Evolutionary conservation across 306 rosid genomes (phyloP).

Genomic region (Rubus idaeus): DNA sequence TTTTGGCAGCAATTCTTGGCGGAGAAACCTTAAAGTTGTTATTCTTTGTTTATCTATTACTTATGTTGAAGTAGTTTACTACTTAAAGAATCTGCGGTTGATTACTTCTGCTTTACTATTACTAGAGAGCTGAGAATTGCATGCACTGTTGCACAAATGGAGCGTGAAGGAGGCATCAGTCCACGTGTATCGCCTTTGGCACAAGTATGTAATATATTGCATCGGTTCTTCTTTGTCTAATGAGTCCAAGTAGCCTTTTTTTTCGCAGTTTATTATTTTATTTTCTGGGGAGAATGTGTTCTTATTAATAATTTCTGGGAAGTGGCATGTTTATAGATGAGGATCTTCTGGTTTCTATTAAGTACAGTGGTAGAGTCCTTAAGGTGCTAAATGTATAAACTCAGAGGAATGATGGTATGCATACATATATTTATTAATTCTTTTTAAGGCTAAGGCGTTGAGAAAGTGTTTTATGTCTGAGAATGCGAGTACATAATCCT

Average conservation of each 20-base stretch:
- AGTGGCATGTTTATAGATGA: not conserved
- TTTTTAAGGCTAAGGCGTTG: not conserved
- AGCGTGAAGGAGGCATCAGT: constrained; percentile 97
- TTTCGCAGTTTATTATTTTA: not conserved
- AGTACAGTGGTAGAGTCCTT: not conserved
- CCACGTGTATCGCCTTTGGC: constrained; percentile 94
- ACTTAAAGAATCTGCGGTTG: constrained; percentile 22
- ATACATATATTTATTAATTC: no score
- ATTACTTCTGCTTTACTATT: constrained; percentile 26
- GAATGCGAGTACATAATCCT: not conserved
- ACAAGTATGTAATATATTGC: constrained; percentile 51
- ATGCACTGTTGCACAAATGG: constrained; percentile 97
- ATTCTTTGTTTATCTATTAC: constrained; percentile 18
- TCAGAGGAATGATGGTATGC: not conserved
- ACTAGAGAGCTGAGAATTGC: constrained; percentile 94
- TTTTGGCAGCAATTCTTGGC: constrained; percentile 86
- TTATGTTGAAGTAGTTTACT: constrained; percentile 10
- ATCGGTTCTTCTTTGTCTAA: not conserved
- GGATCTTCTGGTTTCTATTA: not conserved
- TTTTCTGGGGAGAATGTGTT: no score
- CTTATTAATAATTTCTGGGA: not conserved
- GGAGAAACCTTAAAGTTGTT: constrained; percentile 88
- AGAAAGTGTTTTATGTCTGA: not conserved
- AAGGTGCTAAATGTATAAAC: not conserved
- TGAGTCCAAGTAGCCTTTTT: not conserved